Conservation (phyloP, 2,329 filamentous ascomycete species). For the Elsinoe necatrix region DNA sequence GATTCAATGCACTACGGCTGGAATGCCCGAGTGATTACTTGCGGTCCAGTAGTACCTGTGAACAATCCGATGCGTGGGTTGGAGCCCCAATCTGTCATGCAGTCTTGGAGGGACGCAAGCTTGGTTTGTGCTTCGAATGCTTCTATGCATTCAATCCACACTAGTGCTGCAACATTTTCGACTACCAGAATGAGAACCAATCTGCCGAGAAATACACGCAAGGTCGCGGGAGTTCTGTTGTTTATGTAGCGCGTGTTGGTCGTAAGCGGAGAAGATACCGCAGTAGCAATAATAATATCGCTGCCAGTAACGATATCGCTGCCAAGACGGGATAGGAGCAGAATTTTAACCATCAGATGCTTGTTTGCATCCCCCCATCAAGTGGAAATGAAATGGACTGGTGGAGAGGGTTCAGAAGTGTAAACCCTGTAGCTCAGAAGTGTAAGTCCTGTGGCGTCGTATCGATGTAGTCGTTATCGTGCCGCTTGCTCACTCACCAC, state of each 20-base stretch:
- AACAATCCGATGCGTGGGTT: neutral
- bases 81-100: too few relatives aligned
- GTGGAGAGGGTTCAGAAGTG: neutral
- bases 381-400: neutral
- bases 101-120: neutral
- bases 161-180: neutral
- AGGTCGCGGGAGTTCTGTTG: neutral
- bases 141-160: neutral
- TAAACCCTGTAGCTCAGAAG: neutral
- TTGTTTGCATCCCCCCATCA: neutral
- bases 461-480: neutral
- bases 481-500: neutral
- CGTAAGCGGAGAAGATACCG: neutral
- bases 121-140: neutral
- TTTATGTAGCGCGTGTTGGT: neutral
- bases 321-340: neutral
- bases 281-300: neutral
- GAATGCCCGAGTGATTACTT: neutral
- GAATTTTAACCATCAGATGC: neutral
- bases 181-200: neutral
- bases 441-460: neutral
- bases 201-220: neutral
- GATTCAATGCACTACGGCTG: neutral
- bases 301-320: neutral
- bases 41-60: too few relatives aligned